Base-by-base conservation (phyloP, 139 green algal genomes). In the Chlorella ohadii region DNA sequence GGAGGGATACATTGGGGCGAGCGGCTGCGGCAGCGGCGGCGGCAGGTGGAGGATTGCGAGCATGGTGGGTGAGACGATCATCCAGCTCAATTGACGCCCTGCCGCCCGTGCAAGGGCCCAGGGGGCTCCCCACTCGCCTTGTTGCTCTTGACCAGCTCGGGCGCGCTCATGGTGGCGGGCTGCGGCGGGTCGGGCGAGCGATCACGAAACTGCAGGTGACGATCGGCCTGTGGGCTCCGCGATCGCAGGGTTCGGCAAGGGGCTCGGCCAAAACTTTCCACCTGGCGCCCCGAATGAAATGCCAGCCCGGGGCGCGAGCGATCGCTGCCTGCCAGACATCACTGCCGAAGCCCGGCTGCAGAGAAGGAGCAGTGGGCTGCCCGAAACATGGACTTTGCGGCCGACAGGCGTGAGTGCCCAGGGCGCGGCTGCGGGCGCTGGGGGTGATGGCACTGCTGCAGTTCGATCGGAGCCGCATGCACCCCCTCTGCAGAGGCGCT, bases 121-220 rank as follows among this genome's bases (percentile, higher is more conserved):
- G 19, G 19, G 34, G 36, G 13, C 13, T 5, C 33, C 33, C 12
- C 28, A 3, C 70, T 28, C 20, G 80, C 85, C 85, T 89, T 89
- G 72, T 87, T 87, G 16, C 20, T 51, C 64, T 89, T 89, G 1
- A 89, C 11, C 1, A 87, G 79, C 72, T 89, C 80, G 22, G 85
- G 61, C 65, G 86, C 86, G 6, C 28, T 86, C 31, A 25, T 61
- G 11, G 22, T 17, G 71, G 51, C 51, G 11, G 51, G 51, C 51
- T 23, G 51, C 51, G 51, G 51, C 51, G 51, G 51, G 51, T 59
- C 51, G 2, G 51, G 15, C 51, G 7, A 22, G 51, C 3, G 51
- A 59, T 59, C 51, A 13, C 2, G 12, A 59, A 59, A 59, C 51
- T 59, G 51, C 12, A 22, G 2, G 15, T 23, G 51, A 23, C 51